phyloP scores from a whole-genome alignment of 495 filamentous ascomycete genomes.

The Xylaria bambusicola region DNA sequence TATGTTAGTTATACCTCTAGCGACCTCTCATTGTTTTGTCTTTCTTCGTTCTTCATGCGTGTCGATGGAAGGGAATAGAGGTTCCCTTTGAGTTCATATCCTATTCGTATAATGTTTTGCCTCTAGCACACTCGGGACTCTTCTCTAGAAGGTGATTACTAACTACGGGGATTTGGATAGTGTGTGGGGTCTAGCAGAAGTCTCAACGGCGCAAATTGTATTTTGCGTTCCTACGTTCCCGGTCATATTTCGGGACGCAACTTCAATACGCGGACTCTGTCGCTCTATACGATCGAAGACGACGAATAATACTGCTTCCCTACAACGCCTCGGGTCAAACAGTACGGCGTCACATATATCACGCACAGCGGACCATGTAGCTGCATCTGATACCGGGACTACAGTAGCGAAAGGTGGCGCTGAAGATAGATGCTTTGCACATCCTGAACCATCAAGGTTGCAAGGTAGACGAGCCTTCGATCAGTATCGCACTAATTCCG shows the following conservation, averaged over 20 bases:
- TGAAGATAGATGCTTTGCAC: too few species aligned
- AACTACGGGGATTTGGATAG: background rate
- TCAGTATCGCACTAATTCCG: too few species aligned
- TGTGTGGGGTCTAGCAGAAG: conserved; percentile 9
- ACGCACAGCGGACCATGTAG: too few species aligned
- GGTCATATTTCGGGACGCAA: background rate
- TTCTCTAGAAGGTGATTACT: background rate
- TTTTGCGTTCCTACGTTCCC: conserved; percentile 4
- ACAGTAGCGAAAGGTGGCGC: background rate
- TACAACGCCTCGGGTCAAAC: background rate
- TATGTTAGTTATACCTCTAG: background rate
- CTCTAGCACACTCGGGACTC: background rate
- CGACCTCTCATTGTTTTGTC: background rate
- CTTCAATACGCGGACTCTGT: background rate
- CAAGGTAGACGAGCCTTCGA: background rate
- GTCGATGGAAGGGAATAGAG: background rate
- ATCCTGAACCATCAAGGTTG: background rate
- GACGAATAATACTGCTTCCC: background rate
- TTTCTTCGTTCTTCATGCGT: too few species aligned
- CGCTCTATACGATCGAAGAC: background rate
- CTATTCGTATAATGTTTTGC: background rate
- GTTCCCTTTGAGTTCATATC: background rate
- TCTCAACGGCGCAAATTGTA: background rate
- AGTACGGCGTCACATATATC: background rate
- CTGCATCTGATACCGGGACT: background rate